A percentile compares a stretch with the other conserved stretches of the same genome.
Evolutionary conservation across 495 filamentous ascomycete species (phyloP).

Genomic region (Elaphomyces granulatus): DNA sequence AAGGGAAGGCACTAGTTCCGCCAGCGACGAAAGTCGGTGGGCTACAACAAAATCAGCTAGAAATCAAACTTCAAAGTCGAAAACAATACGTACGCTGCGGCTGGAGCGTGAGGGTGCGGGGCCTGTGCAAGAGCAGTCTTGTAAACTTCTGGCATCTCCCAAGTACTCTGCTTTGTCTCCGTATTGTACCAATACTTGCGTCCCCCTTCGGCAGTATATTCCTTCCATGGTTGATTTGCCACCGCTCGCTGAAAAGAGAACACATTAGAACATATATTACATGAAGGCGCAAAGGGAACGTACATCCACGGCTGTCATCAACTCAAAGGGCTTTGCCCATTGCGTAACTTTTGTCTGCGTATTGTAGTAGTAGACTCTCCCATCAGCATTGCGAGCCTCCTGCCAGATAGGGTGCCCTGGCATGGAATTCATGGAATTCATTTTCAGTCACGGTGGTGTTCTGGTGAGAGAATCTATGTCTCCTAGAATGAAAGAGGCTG

Average conservation of each 20-base stretch:
- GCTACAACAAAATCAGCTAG: slow-evolving; percentile 23
- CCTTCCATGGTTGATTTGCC: slow-evolving; percentile 78
- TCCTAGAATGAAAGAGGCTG: too few species aligned
- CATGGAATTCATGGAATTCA: slow-evolving; percentile 50
- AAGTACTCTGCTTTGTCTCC: slow-evolving; percentile 81
- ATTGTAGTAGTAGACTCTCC: slow-evolving; percentile 91
- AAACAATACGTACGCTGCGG: slow-evolving; percentile 51
- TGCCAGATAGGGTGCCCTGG: slow-evolving; percentile 54
- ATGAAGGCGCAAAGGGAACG: slow-evolving; percentile 11
- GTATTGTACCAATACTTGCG: slow-evolving; percentile 90
- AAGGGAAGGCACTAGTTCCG: slow-evolving; percentile 40
- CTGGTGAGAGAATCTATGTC: slow-evolving; percentile 8
- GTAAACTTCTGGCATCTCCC: slow-evolving; percentile 85
- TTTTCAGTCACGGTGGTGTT: slow-evolving; percentile 21
- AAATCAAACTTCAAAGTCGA: slow-evolving; percentile 2
- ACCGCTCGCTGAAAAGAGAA: slow-evolving; percentile 49
- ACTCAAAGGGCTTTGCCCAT: slow-evolving; percentile 84
- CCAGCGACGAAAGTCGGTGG: slow-evolving; percentile 54
- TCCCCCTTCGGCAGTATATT: slow-evolving; percentile 74
- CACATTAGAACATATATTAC: slow-evolving; percentile 5
- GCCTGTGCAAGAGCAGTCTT: slow-evolving; percentile 51
- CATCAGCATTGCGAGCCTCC: slow-evolving; percentile 70
- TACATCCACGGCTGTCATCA: slow-evolving; percentile 84
- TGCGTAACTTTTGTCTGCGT: slow-evolving; percentile 70
- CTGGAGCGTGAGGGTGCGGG: slow-evolving; percentile 30